phyloP scores from a whole-genome alignment of 768 basidiomycete genomes.

The Mycena alexandri region DNA sequence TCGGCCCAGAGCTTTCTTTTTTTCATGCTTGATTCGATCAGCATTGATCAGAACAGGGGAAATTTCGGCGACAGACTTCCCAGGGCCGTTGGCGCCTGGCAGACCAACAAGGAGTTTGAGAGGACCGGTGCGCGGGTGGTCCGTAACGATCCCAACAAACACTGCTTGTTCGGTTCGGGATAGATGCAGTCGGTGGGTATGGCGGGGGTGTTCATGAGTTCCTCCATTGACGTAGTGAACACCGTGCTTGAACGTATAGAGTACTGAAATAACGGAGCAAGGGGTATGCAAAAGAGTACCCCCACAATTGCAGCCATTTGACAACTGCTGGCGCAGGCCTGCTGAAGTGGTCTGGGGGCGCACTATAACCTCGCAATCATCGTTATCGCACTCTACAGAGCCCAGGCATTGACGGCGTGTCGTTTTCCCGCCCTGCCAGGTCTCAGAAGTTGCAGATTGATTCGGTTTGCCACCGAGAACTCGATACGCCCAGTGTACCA shows the following conservation, averaged over 20 bases:
- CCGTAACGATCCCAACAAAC: not conserved
- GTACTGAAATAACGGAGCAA: not conserved
- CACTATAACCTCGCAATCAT: not conserved
- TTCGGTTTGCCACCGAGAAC: conserved; percentile 4
- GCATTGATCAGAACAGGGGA: conserved; percentile 4
- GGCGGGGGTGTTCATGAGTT: not conserved
- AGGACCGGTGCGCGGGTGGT: not conserved
- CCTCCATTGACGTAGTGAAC: not conserved
- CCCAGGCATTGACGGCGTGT: conserved; percentile 1
- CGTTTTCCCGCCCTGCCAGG: conserved; percentile 1
- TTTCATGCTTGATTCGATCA: not conserved
- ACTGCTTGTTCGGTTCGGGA: not conserved
- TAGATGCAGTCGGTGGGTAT: not conserved
- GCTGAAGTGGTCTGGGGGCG: not conserved
- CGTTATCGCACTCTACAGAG: not conserved
- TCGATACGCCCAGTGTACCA: conserved; percentile 1
- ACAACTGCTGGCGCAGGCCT: not conserved
- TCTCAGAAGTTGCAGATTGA: conserved; percentile 4
- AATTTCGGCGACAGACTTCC: not conserved
- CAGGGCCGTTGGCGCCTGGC: not conserved
- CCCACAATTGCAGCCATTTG: not conserved
- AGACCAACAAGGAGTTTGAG: not conserved
- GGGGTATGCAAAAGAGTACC: not conserved
- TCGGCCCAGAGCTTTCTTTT: not conserved
- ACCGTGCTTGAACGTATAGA: not conserved